Evolutionary conservation across 2,329 filamentous ascomycete species (phyloP).

Genomic region (Triangularia setosa): DNA sequence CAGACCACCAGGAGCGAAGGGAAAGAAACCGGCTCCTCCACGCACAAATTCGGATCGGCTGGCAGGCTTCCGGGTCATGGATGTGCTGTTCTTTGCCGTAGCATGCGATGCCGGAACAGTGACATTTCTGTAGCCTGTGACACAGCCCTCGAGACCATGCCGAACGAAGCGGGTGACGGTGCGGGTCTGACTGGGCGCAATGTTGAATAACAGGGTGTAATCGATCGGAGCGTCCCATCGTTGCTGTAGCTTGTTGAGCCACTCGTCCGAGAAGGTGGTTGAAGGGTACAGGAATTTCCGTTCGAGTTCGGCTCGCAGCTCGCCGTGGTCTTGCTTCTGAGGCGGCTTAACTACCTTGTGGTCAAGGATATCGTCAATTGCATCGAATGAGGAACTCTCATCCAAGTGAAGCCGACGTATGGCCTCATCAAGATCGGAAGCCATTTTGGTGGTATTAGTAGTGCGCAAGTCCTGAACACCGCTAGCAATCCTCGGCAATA

Average conservation of each 20-base stretch:
- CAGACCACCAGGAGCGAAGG: conserved; percentile 85
- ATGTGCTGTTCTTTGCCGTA: conserved; percentile 93
- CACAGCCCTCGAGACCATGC: conserved; percentile 85
- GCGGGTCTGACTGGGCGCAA: conserved; percentile 86
- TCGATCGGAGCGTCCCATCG: conserved; percentile 79
- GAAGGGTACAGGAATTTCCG: conserved; percentile 75
- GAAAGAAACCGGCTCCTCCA: conserved; percentile 89
- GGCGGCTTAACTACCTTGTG: conserved; percentile 40
- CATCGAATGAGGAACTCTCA: conserved; percentile 29
- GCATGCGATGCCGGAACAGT: conserved; percentile 85
- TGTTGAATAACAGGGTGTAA: conserved; percentile 76
- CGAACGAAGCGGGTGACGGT: conserved; percentile 92
- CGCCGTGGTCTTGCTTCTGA: conserved; percentile 51
- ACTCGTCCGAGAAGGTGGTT: conserved; percentile 72
- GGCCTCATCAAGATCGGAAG: conserved; percentile 41
- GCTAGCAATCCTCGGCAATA: not conserved
- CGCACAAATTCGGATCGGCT: conserved; percentile 86
- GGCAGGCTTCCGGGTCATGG: conserved; percentile 79
- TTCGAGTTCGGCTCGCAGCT: conserved; percentile 69
- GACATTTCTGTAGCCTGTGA: conserved; percentile 91
- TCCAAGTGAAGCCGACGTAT: conserved; percentile 49
- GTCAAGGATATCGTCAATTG: conserved; percentile 58
- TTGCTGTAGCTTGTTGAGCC: conserved; percentile 87
- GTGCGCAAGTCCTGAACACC: not conserved
- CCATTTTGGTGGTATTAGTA: conserved; percentile 23